Base-by-base conservation (phyloP, 2,329 filamentous ascomycete species). In the Aspergillus fijiensis region DNA sequence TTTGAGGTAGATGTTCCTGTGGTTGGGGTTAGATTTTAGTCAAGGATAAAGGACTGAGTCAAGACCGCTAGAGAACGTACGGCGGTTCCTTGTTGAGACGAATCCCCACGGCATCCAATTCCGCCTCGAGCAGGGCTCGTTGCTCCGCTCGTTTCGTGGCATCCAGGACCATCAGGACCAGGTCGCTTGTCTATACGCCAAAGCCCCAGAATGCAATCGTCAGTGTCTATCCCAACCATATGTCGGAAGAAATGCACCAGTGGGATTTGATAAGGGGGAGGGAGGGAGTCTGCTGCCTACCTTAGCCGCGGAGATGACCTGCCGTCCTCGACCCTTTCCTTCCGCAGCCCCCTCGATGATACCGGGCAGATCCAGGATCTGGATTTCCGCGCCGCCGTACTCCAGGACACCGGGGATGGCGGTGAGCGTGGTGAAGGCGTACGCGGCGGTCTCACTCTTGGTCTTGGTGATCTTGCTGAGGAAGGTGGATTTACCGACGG, bases 391-490 rank as follows among this genome's bases (percentile, higher is more conserved):
- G 56, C 95, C 96, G 12, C 93, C 95, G 78, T 99, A 99, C 81
- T 97, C 94, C 57, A 99, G 85, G 45, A 99, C 96, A 68, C 95
- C 95, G 1, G 95, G 95, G 67, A 99, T 99, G 39, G 95, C 96
- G 10, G 95, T 99, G 49, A 99, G 83, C 1, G 95, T 99, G 11
- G 95, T 99, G 85, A 99, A 99, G 59, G 94, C 88, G 74, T 99
- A 99, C 0, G 95, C 91, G 0, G 95, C 95, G 29, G 97, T 92
- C 76, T 97, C 94, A 54, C 92, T 96, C 72, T 92, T 92, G 45
- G 96, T 99, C 80, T 96, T 98, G 53, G 95, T 99, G 75, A 99
- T 96, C 74, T 98, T 97, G 52, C 93, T 97, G n/a, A 99, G 77
- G 74, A 99, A 98, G 0, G 95, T 99, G 2, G 95, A 99, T 81